Conservation (phyloP, 768 basidiomycete genomes). For the Collybiopsis confluens region DNA sequence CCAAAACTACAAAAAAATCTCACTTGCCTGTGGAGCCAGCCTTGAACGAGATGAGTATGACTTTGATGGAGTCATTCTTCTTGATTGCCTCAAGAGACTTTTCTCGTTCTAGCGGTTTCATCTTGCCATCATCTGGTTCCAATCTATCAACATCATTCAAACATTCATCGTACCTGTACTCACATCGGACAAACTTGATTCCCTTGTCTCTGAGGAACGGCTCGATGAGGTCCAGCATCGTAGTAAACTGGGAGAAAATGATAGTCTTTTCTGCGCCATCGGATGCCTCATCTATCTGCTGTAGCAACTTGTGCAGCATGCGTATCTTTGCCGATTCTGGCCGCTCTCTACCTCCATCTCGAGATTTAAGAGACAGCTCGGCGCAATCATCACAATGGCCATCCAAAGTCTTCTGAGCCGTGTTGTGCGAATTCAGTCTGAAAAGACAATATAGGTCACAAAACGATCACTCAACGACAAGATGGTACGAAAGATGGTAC, state of each 20-base stretch:
- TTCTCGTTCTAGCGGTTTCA: slow-evolving; percentile 75
- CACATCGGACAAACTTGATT: slow-evolving; percentile 81
- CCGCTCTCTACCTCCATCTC: slow-evolving; percentile 45
- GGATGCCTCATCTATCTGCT: slow-evolving; percentile 55
- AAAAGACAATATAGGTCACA: slow-evolving; percentile 3
- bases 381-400: slow-evolving; percentile 60
- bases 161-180: slow-evolving; percentile 34
- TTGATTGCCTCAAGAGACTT: slow-evolving; percentile 71
- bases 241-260: slow-evolving; percentile 92
- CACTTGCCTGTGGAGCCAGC: slow-evolving; percentile 82
- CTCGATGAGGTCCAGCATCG: slow-evolving; percentile 81
- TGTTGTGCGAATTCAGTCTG: slow-evolving; percentile 36
- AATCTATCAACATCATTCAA: neutral
- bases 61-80: slow-evolving; percentile 47
- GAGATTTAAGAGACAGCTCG: slow-evolving; percentile 44
- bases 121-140: slow-evolving; percentile 78
- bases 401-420: slow-evolving; percentile 33
- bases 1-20: neutral
- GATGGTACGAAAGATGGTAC: too few relatives aligned
- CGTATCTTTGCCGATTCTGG: slow-evolving; percentile 85
- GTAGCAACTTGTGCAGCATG: slow-evolving; percentile 72
- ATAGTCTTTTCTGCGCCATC: slow-evolving; percentile 79
- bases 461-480: neutral
- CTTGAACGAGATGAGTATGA: slow-evolving; percentile 95
- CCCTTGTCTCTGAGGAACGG: slow-evolving; percentile 71